Conservation (phyloP, 176 grass and related monocot species). For the Avena atlantica region DNA sequence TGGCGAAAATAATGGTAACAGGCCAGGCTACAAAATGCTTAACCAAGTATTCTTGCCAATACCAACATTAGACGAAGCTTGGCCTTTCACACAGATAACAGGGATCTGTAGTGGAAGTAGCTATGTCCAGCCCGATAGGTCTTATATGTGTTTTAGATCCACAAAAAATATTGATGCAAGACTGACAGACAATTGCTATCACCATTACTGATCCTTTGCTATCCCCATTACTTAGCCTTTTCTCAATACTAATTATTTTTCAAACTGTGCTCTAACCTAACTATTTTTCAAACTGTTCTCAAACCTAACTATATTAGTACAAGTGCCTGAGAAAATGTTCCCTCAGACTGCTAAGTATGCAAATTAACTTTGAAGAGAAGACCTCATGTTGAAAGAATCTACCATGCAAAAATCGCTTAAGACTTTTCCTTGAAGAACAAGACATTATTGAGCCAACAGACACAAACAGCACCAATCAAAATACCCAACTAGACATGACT, state of each 20-base stretch:
- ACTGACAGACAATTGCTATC: neutral
- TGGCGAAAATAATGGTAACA: neutral
- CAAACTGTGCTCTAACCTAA: no score
- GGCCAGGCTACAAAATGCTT: no score
- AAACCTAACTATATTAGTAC: constrained; percentile 1
- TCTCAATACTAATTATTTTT: neutral
- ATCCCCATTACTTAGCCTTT: neutral
- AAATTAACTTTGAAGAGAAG: neutral
- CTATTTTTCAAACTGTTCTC: neutral
- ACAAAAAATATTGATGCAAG: neutral
- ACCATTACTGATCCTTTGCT: neutral
- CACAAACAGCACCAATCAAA: neutral
- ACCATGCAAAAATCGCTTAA: neutral
- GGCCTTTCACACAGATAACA: neutral
- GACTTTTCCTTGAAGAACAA: neutral
- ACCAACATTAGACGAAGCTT: neutral
- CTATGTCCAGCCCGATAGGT: neutral
- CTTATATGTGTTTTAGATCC: neutral
- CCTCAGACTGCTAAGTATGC: neutral
- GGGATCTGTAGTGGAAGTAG: neutral
- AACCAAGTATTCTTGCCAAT: neutral
- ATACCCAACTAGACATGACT: constrained; percentile 17
- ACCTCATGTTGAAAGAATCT: neutral
- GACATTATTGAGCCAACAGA: neutral
- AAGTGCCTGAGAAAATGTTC: neutral